Percentiles rank a stretch among this genome's conserved stretches.
These are phyloP conservation scores for Cadophora luteo-olivacea DNA, from an alignment of 2,329 filamentous ascomycete genomes.

Conservation along the genomic window DNA sequence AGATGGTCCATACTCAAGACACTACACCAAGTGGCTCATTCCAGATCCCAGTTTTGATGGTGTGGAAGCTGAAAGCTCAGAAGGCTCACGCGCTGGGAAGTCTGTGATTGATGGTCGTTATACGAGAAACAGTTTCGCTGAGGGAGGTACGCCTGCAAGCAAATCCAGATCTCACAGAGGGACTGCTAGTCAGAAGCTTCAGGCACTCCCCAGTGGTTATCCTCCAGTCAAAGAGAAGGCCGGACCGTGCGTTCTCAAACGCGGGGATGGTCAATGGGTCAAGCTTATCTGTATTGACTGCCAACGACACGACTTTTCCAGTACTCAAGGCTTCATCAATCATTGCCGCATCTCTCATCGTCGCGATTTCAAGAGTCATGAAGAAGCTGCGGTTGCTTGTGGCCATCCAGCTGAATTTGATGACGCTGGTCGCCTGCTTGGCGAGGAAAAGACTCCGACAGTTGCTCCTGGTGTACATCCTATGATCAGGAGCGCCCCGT, in stretches of 20 bases:
- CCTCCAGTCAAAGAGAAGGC: conserved; percentile 79
- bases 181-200: conserved; percentile 67
- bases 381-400: conserved; percentile 87
- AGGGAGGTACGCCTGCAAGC: conserved; percentile 51
- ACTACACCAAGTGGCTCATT: conserved; percentile 95
- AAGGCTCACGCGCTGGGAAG: conserved; percentile 46
- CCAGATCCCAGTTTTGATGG: conserved; percentile 88
- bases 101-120: conserved; percentile 72
- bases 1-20: conserved; percentile 90
- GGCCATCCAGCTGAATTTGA: conserved; percentile 81
- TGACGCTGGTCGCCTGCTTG: conserved; percentile 57
- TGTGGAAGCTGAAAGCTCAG: conserved; percentile 51
- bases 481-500: conserved; percentile 62
- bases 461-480: conserved; percentile 61
- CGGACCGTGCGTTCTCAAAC: conserved; percentile 83
- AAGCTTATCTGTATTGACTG: conserved; percentile 92
- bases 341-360: conserved; percentile 97
- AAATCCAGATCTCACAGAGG: conserved; percentile 64
- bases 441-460: conserved; percentile 48
- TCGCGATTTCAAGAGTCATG: conserved; percentile 93
- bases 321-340: conserved; percentile 98
- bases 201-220: conserved; percentile 74
- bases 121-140: conserved; percentile 76
- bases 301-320: conserved; percentile 88
- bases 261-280: conserved; percentile 84